Conservation (phyloP, 1,139 yeast genomes). For the Protomyces lactucae-debilis region DNA sequence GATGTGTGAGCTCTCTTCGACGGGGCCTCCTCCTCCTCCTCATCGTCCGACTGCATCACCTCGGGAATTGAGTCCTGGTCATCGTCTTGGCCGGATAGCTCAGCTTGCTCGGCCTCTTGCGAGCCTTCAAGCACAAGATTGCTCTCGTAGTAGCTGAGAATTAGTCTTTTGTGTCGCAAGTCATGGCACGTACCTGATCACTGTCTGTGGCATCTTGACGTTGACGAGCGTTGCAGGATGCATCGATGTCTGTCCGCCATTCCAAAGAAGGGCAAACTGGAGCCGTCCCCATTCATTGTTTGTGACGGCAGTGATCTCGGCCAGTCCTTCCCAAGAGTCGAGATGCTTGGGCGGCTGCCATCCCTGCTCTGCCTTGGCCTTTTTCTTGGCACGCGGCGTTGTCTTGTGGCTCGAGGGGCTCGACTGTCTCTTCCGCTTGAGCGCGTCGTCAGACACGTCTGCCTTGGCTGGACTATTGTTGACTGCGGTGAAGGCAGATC, state of each 20-base stretch:
- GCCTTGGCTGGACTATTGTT: neutral
- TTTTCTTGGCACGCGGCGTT: neutral
- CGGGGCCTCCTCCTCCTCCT: neutral
- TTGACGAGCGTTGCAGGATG: neutral
- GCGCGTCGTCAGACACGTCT: neutral
- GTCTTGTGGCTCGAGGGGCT: neutral
- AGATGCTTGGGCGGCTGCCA: neutral
- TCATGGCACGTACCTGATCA: neutral
- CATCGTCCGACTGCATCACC: neutral
- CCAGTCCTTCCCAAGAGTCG: neutral
- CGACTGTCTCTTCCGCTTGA: neutral
- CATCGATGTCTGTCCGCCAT: neutral
- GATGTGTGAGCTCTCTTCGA: neutral
- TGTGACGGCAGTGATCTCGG: neutral
- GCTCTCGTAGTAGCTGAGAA: neutral
- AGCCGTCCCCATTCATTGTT: neutral
- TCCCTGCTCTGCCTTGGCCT: neutral
- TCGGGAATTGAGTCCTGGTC: neutral
- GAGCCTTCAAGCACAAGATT: neutral
- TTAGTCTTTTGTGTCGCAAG: neutral
- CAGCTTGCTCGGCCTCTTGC: neutral
- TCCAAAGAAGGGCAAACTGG: neutral
- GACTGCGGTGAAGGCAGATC: neutral
- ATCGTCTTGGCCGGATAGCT: neutral
- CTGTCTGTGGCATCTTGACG: neutral